These are phyloP conservation scores for Ganoderma sinense DNA, from an alignment of 1,284 basidiomycete genomes.

Conservation along the genomic window DNA sequence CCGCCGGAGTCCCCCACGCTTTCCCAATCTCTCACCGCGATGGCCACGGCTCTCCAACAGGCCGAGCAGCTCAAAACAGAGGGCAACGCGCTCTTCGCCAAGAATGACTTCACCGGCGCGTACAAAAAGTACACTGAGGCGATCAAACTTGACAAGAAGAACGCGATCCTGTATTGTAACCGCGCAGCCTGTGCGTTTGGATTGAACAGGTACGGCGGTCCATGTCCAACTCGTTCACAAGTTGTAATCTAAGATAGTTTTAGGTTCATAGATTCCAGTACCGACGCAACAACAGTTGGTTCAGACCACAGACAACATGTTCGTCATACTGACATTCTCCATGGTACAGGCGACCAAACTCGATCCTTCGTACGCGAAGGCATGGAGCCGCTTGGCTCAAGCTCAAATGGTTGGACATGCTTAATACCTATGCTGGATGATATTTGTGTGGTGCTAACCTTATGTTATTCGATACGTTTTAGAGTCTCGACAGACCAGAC, in stretches of 20 bases:
- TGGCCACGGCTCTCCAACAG: slow-evolving; percentile 16
- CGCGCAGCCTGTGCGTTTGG: slow-evolving; percentile 43
- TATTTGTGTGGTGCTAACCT: background rate
- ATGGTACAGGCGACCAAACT: slow-evolving; percentile 40
- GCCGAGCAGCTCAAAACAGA: slow-evolving; percentile 41
- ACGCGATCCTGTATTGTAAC: slow-evolving; percentile 47
- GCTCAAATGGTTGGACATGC: background rate
- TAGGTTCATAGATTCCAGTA: slow-evolving; percentile 26
- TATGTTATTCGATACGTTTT: background rate
- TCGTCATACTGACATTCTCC: background rate
- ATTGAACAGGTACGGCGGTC: slow-evolving; percentile 27
- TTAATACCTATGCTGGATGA: background rate
- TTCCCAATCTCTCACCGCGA: background rate
- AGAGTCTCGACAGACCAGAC: slow-evolving; percentile 30
- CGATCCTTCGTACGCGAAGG: slow-evolving; percentile 42
- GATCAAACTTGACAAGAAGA: slow-evolving; percentile 39
- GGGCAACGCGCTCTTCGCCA: slow-evolving; percentile 44
- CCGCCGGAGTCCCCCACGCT: background rate
- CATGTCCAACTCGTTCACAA: background rate
- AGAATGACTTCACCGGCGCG: slow-evolving; percentile 42
- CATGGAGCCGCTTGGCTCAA: slow-evolving; percentile 5
- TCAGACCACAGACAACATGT: background rate
- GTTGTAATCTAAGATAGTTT: background rate
- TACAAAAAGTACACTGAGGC: slow-evolving; percentile 45
- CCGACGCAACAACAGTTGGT: slow-evolving; percentile 26